Evolutionary conservation across 2,329 filamentous ascomycete species (phyloP).

Genomic region (Shiraia bambusicola): DNA sequence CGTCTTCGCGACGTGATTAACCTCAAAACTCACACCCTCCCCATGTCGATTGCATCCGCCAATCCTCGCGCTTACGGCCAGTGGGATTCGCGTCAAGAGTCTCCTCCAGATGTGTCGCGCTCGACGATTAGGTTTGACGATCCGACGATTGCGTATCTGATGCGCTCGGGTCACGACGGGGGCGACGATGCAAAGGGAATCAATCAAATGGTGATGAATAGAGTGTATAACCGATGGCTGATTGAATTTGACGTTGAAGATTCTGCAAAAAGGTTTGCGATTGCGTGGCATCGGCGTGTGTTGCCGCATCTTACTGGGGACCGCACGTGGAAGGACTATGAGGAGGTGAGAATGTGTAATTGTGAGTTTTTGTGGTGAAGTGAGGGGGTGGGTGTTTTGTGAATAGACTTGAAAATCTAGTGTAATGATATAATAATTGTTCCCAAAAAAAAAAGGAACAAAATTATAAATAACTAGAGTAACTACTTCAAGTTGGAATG

Average conservation of each 20-base stretch:
- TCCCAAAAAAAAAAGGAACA: no score
- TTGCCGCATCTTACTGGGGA: slow-evolving; percentile 37
- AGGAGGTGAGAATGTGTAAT: slow-evolving; percentile 47
- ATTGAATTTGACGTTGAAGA: slow-evolving; percentile 57
- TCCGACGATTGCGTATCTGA: slow-evolving; percentile 15
- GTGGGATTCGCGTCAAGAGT: slow-evolving; percentile 3
- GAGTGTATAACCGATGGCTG: slow-evolving; percentile 52
- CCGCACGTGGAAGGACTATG: slow-evolving; percentile 29
- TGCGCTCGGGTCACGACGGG: slow-evolving; percentile 8
- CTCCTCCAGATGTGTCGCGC: not conserved
- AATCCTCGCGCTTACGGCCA: slow-evolving; percentile 25
- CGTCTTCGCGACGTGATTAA: slow-evolving; percentile 35
- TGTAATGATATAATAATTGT: no score
- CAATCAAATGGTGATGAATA: slow-evolving; percentile 36
- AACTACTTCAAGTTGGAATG: no score
- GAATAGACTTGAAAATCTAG: not conserved
- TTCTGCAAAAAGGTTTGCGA: slow-evolving; percentile 56
- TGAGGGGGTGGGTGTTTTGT: slow-evolving; percentile 4
- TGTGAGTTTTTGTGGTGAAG: slow-evolving; percentile 54
- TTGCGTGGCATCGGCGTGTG: slow-evolving; percentile 55
- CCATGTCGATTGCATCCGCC: slow-evolving; percentile 16
- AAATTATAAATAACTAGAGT: no score
- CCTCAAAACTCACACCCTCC: slow-evolving; percentile 19
- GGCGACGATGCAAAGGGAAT: slow-evolving; percentile 12
- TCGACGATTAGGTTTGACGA: slow-evolving; percentile 17